These are phyloP conservation scores for Ophidiomyces ophidiicola DNA, from an alignment of 2,329 filamentous ascomycete genomes.

Conservation along the genomic window DNA sequence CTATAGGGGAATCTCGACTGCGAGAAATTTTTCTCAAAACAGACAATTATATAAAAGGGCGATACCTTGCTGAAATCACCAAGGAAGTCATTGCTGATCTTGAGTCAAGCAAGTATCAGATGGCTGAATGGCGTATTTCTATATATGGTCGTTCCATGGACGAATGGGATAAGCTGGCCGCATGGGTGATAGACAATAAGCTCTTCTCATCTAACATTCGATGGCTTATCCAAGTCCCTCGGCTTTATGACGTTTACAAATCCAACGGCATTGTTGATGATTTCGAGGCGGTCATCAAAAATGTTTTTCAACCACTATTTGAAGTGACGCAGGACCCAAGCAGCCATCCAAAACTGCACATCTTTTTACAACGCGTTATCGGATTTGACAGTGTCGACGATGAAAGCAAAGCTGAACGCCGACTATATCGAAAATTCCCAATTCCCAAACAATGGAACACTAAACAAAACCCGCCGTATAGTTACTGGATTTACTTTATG, in stretches of 20 bases:
- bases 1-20: constrained; percentile 84
- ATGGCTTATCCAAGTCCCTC: constrained; percentile 91
- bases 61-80: constrained; percentile 92
- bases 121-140: constrained; percentile 98
- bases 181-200: constrained; percentile 97
- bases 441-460: constrained; percentile 79
- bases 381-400: constrained; percentile 97
- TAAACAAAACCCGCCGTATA: constrained; percentile 93
- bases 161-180: constrained; percentile 95
- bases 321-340: constrained; percentile 81
- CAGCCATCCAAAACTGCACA: constrained; percentile 80
- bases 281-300: constrained; percentile 80
- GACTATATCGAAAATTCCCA: constrained; percentile 91
- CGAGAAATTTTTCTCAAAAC: constrained; percentile 99
- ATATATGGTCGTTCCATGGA: constrained; percentile 86
- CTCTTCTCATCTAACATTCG: constrained; percentile 94
- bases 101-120: constrained; percentile 98
- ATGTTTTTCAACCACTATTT: constrained; percentile 87
- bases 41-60: constrained; percentile 91
- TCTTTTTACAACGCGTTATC: constrained; percentile 89
- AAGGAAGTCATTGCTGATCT: constrained; percentile 96
- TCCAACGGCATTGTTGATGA: constrained; percentile 72
- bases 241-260: constrained; percentile 93
- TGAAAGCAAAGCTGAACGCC: constrained; percentile 89
- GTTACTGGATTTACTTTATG: constrained; percentile 97